These are phyloP conservation scores for Phylloporus arenicola DNA, from an alignment of 768 basidiomycete species.

Conservation along the genomic window DNA sequence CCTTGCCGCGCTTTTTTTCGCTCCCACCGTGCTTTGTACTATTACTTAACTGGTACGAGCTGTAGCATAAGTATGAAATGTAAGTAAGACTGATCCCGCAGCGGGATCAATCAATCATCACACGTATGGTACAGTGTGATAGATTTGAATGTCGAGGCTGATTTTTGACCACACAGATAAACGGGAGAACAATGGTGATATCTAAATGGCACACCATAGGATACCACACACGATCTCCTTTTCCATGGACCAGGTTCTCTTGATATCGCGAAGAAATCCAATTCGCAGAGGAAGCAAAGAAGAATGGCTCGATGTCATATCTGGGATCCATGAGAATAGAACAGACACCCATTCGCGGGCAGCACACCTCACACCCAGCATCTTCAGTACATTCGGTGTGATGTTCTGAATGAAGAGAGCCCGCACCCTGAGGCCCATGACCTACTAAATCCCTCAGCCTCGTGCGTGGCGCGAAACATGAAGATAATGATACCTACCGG, in stretches of 20 bases:
- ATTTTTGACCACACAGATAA: too few relatives aligned
- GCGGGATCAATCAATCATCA: too few relatives aligned
- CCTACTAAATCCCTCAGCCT: conserved; percentile 14
- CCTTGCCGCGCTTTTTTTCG: too few relatives aligned
- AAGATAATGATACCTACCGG: conserved; percentile 15
- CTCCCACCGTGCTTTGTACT: too few relatives aligned
- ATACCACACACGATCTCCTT: too few relatives aligned
- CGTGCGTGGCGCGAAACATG: neutral
- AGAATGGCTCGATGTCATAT: conserved; percentile 40
- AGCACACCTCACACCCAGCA: conserved; percentile 35
- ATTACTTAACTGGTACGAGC: too few relatives aligned
- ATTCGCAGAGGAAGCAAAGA: conserved; percentile 39
- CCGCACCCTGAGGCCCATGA: conserved; percentile 23
- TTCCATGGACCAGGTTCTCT: conserved; percentile 20
- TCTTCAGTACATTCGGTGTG: conserved; percentile 28
- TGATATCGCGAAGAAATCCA: conserved; percentile 41
- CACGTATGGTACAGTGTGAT: too few relatives aligned
- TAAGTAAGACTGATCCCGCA: too few relatives aligned
- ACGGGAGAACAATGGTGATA: too few relatives aligned
- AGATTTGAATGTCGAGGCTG: too few relatives aligned
- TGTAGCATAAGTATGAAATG: too few relatives aligned
- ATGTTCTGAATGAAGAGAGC: conserved; percentile 36
- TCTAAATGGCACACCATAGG: too few relatives aligned
- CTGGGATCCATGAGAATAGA: conserved; percentile 17
- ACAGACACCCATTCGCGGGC: neutral